Evolutionary conservation across 2,329 filamentous ascomycete genomes (phyloP).

Genomic region (Zalaria obscura): DNA sequence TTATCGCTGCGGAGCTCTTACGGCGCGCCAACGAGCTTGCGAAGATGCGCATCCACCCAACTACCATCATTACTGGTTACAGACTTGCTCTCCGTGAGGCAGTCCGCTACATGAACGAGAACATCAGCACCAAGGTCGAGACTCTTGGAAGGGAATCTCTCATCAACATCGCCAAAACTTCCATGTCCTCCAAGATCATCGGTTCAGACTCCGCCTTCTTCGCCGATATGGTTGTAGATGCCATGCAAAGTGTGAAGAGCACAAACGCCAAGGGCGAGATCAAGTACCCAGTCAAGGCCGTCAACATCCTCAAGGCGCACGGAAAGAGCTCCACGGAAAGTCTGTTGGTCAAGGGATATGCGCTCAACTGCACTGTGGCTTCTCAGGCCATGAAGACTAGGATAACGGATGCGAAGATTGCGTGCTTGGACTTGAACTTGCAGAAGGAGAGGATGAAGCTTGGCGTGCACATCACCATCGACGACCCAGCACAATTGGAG

Average conservation of each 20-base stretch:
- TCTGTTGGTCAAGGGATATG: slow-evolving; percentile 85
- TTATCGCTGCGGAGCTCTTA: slow-evolving; percentile 91
- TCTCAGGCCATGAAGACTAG: slow-evolving; percentile 96
- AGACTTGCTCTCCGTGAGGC: slow-evolving; percentile 88
- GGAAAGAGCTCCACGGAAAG: slow-evolving; percentile 87
- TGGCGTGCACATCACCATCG: slow-evolving; percentile 94
- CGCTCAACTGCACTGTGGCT: slow-evolving; percentile 94
- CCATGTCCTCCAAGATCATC: slow-evolving; percentile 99
- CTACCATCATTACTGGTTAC: slow-evolving; percentile 98
- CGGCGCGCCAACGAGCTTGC: slow-evolving; percentile 92
- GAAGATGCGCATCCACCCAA: slow-evolving; percentile 99
- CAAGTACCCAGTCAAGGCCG: slow-evolving; percentile 98
- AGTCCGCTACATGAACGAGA: slow-evolving; percentile 97
- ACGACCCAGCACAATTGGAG: slow-evolving; percentile 93
- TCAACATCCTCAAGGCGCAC: slow-evolving; percentile 97
- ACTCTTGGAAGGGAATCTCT: slow-evolving; percentile 79
- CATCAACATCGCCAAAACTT: slow-evolving; percentile 91
- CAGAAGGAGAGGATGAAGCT: slow-evolving; percentile 99
- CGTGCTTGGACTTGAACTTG: slow-evolving; percentile 91
- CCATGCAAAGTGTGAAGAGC: slow-evolving; percentile 86
- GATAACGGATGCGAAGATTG: slow-evolving; percentile 89
- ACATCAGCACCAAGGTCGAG: slow-evolving; percentile 92
- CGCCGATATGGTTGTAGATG: slow-evolving; percentile 91
- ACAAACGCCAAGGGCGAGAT: slow-evolving; percentile 79
- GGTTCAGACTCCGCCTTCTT: slow-evolving; percentile 94